These are phyloP conservation scores for Talaromyces thailandensis DNA, from an alignment of 495 filamentous ascomycete genomes.

Conservation along the genomic window DNA sequence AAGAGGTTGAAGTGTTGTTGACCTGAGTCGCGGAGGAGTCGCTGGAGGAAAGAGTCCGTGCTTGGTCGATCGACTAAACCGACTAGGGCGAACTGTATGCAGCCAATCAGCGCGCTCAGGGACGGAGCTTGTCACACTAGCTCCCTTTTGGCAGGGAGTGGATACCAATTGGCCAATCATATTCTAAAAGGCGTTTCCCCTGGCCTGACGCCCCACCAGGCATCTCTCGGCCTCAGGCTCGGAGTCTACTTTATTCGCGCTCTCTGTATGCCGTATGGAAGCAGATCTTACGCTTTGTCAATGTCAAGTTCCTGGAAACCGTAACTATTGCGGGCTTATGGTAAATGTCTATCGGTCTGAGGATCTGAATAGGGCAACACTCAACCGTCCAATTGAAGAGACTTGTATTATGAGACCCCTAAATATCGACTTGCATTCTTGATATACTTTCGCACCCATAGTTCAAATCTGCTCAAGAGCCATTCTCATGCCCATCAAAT, in stretches of 20 bases:
- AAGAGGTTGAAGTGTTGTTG: neutral
- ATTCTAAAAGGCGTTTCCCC: neutral
- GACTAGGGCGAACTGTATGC: neutral
- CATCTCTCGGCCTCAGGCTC: neutral
- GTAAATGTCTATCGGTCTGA: too few species aligned
- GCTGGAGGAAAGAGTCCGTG: neutral
- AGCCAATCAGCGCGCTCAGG: neutral
- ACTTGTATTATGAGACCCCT: too few species aligned
- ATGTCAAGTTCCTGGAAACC: too few species aligned
- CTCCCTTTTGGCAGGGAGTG: neutral
- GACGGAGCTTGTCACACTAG: neutral
- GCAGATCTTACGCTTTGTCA: too few species aligned
- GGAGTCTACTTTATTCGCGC: neutral
- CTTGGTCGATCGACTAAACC: neutral
- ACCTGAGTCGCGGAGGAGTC: neutral
- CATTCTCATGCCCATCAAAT: too few species aligned
- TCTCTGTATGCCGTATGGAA: neutral
- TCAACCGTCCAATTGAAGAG: too few species aligned
- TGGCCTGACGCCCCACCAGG: neutral
- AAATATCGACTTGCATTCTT: too few species aligned
- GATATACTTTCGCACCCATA: too few species aligned
- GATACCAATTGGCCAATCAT: neutral
- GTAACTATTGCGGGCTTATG: too few species aligned
- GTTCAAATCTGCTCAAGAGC: too few species aligned
- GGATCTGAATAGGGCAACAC: too few species aligned